Conservation (phyloP, 2,329 filamentous ascomycete genomes). For the Shiraia sp. region DNA sequence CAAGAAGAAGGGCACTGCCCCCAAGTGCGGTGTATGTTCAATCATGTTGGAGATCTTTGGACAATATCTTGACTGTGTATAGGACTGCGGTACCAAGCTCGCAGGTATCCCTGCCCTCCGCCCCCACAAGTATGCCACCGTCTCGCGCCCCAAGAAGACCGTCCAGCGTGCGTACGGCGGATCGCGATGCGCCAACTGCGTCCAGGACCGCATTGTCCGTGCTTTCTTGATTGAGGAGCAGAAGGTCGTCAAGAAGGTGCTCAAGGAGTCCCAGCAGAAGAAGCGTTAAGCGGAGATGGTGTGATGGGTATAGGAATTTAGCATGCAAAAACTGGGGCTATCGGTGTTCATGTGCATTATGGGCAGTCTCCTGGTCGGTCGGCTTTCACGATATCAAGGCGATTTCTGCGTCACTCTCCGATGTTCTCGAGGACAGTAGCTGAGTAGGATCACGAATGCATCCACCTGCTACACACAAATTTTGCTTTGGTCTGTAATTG, state of each 20-base stretch:
- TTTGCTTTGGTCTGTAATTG: too few species aligned
- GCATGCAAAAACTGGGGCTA: constrained; percentile 44
- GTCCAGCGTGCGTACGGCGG: constrained; percentile 97
- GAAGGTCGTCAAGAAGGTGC: constrained; percentile 99
- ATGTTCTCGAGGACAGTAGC: constrained; percentile 35
- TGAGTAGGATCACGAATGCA: constrained; percentile 42
- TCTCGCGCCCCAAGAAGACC: constrained; percentile 99
- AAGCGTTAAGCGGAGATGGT: constrained; percentile 49
- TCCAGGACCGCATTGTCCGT: constrained; percentile 95
- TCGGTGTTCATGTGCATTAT: constrained; percentile 49
- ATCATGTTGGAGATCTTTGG: constrained; percentile 3
- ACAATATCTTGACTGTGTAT: constrained; percentile 42
- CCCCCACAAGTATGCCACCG: constrained; percentile 94
- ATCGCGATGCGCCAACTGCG: constrained; percentile 97
- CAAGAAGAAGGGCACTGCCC: constrained; percentile 98
- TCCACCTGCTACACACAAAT: constrained; percentile 32
- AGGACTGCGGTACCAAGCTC: constrained; percentile 98
- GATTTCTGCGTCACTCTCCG: constrained; percentile 40
- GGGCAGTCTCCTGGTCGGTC: constrained; percentile 45
- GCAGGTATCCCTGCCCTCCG: constrained; percentile 96
- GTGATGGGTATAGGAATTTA: constrained; percentile 30
- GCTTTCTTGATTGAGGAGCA: constrained; percentile 99
- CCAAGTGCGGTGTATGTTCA: constrained; percentile 71
- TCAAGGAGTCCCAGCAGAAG: constrained; percentile 95
- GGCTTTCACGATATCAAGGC: constrained; percentile 44